phyloP scores from a whole-genome alignment of 169 alveolate genomes.

The Eimeria praecox region DNA sequence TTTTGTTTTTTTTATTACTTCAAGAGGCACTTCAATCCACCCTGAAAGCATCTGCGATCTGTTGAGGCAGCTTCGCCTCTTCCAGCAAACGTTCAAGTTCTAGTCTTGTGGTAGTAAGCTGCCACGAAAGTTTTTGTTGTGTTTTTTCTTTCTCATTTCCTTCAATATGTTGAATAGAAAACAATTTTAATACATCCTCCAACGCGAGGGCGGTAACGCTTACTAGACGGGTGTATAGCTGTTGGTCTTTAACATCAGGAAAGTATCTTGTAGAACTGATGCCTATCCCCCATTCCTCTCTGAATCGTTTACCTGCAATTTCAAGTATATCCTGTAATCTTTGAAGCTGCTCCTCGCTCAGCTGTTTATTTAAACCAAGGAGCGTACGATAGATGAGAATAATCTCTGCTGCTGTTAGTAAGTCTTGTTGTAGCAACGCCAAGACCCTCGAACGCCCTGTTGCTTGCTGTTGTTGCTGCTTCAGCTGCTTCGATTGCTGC shows the following conservation, averaged over 20 bases:
- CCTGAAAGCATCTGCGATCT: slow-evolving; percentile 9
- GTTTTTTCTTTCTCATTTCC: not conserved
- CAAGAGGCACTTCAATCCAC: not conserved
- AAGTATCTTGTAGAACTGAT: not conserved
- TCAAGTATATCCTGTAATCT: not conserved
- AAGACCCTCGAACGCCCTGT: not conserved
- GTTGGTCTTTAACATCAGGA: not conserved
- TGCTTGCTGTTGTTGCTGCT: slow-evolving; percentile 9
- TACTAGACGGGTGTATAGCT: not conserved
- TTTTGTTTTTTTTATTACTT: not conserved
- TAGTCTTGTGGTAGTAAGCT: not conserved
- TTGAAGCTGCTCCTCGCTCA: not conserved
- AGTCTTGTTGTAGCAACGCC: slow-evolving; percentile 16
- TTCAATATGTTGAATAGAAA: not conserved
- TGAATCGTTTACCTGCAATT: not conserved
- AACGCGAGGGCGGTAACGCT: not conserved
- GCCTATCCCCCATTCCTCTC: not conserved
- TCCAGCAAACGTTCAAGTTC: slow-evolving; percentile 1
- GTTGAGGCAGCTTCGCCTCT: not conserved
- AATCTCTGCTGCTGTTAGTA: slow-evolving; percentile 32
- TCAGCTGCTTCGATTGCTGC: not conserved
- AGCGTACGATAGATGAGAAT: not conserved
- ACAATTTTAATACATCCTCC: not conserved
- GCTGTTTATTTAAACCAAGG: not conserved
- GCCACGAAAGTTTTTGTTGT: not conserved